Evolutionary conservation across 129 eudicot genomes (phyloP), one percentile per base, ranked within the genome.

Genomic region (Flaveria bidentis): DNA sequence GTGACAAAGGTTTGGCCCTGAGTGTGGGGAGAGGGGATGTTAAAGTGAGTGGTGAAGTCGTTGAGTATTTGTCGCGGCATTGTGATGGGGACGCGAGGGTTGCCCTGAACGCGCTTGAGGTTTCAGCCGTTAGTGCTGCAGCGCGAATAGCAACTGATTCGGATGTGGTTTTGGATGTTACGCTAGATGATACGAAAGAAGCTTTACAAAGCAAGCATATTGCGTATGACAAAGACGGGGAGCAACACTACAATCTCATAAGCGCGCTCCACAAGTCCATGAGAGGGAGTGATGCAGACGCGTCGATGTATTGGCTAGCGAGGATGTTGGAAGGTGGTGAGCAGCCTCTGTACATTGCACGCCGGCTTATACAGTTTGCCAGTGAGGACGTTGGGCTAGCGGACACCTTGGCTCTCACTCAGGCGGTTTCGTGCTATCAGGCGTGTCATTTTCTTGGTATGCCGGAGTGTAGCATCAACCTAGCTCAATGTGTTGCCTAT

Each of bases 241-340:
- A 94, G 36, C 90, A 94, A 66, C 98, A 94, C 39, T 94, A 94
- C 81, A 91, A 94, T 77, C 82, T 91, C 13, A 94, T 94, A 2
- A 91, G 97, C 36, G 98, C 98, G 6, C 84, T 94, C 44, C 91
- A 84, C 61, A 91, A 94, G 81, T 94, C 97, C 0, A 94, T 94
- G 96, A 89, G 97, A 69, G 98, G 98, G 33, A 89, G 89, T 51
- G 97, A 94, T 42, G 90, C 93, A 0, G 65, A 94, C 65, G 98
- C 98, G 9, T 82, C 98, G 1, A 85, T 91, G 18, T 94, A 94
- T 74, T 94, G 98, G 98, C 85, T 94, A 4, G 93, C 92, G 0
- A 89, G 98, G 81, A 94, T 94, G 96, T 75, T 94, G 60, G 96
- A 91, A 80, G 96, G 93, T 6, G 98, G 98, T 63, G 97, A 94